phyloP scores from a whole-genome alignment of 495 filamentous ascomycete genomes.

The Penicillium cataractarum region DNA sequence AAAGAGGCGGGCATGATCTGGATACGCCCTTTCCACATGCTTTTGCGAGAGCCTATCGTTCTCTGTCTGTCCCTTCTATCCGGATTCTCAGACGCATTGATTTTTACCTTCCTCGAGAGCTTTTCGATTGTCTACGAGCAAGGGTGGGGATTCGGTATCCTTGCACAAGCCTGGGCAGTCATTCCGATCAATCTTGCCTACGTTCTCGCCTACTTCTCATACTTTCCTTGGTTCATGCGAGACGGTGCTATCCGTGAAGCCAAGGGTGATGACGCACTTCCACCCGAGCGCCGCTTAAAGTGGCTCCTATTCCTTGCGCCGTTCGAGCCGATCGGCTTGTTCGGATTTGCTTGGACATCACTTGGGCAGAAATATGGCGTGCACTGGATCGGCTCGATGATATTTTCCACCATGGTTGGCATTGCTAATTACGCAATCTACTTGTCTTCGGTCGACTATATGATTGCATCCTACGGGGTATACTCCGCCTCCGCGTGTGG shows the following conservation, averaged over 20 bases:
- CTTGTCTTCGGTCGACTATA: conserved; percentile 79
- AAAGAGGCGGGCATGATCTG: conserved; percentile 62
- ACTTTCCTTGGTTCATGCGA: conserved; percentile 62
- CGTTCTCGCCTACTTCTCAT: conserved; percentile 63
- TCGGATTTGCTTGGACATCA: conserved; percentile 68
- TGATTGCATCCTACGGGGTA: conserved; percentile 74
- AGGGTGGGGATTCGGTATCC: conserved; percentile 60
- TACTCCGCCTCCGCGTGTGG: conserved; percentile 69
- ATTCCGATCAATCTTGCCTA: conserved; percentile 67
- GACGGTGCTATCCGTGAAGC: conserved; percentile 47
- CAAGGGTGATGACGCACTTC: conserved; percentile 32
- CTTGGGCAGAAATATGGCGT: conserved; percentile 52
- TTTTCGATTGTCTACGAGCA: conserved; percentile 65
- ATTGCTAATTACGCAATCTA: conserved; percentile 71
- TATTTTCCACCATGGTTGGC: conserved; percentile 60
- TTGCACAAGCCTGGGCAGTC: conserved; percentile 57
- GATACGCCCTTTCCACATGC: conserved; percentile 75
- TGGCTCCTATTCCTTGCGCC: conserved; percentile 61
- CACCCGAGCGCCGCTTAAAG: conserved; percentile 36
- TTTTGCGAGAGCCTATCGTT: conserved; percentile 74
- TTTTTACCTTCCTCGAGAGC: conserved; percentile 75
- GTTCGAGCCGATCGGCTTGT: conserved; percentile 64
- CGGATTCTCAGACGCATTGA: conserved; percentile 76
- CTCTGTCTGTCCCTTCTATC: conserved; percentile 68
- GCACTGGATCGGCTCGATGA: conserved; percentile 65